Percentiles rank a stretch among this genome's conserved stretches.
These are phyloP conservation scores for Eutrema heterophyllum DNA, from an alignment of 345 rosid species.

Conservation along the genomic window DNA sequence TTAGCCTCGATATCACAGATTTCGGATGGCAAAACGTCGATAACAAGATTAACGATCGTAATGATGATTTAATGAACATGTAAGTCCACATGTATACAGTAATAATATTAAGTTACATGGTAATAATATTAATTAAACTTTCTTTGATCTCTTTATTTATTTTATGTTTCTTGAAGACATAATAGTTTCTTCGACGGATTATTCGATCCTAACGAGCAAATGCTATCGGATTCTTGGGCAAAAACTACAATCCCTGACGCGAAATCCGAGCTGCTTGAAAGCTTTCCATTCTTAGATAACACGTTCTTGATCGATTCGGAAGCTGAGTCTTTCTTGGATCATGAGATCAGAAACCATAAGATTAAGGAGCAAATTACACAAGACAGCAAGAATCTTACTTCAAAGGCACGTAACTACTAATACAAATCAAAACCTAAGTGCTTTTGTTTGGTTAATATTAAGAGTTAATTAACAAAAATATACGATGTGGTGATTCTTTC, in stretches of 20 bases:
- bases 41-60: constrained; percentile 6
- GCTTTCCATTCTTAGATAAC: constrained; percentile 21
- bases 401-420: constrained; percentile 27
- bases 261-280: constrained; percentile 31
- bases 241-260: neutral
- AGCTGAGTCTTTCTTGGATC: constrained; percentile 24
- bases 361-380: constrained; percentile 14
- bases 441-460: neutral
- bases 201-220: constrained; percentile 23
- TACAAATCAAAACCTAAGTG: neutral
- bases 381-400: constrained; percentile 9
- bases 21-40: constrained; percentile 27
- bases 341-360: constrained; percentile 14
- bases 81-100: constrained; percentile 1
- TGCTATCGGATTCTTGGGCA: constrained; percentile 17
- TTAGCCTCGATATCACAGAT: constrained; percentile 15
- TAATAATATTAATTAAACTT: neutral
- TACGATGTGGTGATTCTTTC: neutral
- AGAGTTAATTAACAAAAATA: neutral
- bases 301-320: constrained; percentile 28
- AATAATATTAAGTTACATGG: neutral
- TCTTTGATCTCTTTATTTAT: neutral
- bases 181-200: constrained; percentile 27
- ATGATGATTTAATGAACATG: constrained; percentile 22
- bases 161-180: constrained; percentile 12